These are phyloP conservation scores for Arabidopsis thaliana DNA, from an alignment of 345 rosid genomes.

Conservation along the genomic window DNA sequence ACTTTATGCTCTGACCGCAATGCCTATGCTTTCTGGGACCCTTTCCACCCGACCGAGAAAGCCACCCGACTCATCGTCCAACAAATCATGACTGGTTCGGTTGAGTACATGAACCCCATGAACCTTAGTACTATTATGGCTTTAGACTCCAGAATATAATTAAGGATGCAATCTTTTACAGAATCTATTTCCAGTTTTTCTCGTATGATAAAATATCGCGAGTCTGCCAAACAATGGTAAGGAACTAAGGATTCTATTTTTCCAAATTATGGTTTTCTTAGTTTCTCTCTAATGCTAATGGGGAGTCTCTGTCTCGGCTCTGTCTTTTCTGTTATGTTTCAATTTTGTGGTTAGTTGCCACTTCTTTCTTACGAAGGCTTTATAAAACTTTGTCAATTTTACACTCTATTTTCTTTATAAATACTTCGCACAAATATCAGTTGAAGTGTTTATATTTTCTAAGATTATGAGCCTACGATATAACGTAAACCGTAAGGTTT, in stretches of 20 bases:
- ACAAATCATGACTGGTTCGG: conserved; percentile 53
- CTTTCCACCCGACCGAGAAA: conserved; percentile 80
- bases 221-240: too few relatives aligned
- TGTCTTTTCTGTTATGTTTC: background rate
- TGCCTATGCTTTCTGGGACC: conserved; percentile 67
- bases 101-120: conserved; percentile 71
- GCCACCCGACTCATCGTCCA: conserved; percentile 63
- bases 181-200: too few relatives aligned
- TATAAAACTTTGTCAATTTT: background rate
- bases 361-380: background rate
- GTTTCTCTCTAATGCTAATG: background rate
- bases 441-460: background rate
- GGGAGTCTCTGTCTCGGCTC: background rate
- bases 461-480: background rate
- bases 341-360: background rate
- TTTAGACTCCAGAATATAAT: conserved; percentile 49
- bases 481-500: too few relatives aligned
- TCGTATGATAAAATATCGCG: too few relatives aligned
- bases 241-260: background rate
- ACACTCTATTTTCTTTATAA: background rate
- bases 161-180: background rate
- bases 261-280: background rate
- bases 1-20: conserved; percentile 69
- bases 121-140: conserved; percentile 66
- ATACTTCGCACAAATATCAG: background rate